A percentile compares a stretch with the other conserved stretches of the same genome.
These are phyloP conservation scores for Blastocystis sp. DNA, from an alignment of 352 stramenopile species.

Conservation along the genomic window DNA sequence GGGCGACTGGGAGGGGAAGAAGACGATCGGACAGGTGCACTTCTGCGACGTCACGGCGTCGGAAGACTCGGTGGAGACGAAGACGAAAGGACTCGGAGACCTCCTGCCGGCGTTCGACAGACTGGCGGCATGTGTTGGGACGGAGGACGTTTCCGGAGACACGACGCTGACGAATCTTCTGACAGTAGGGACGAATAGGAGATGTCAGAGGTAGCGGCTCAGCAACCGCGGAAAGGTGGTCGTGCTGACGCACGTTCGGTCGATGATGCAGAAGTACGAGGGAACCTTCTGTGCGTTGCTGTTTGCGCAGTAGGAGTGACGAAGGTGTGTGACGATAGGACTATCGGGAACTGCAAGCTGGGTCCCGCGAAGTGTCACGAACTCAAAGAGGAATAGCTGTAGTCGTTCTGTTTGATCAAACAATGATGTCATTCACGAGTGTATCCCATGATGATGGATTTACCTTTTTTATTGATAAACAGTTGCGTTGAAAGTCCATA, in stretches of 20 bases:
- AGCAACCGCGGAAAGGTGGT: constrained; percentile 8
- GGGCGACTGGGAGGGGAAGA: neutral
- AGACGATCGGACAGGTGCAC: constrained; percentile 6
- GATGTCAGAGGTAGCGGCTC: neutral
- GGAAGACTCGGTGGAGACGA: neutral
- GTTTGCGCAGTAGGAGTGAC: neutral
- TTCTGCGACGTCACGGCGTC: neutral
- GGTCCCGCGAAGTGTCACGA: neutral
- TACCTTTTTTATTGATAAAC: no score
- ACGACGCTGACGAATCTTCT: neutral
- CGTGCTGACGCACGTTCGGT: neutral
- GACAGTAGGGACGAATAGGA: neutral
- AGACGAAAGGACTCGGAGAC: neutral
- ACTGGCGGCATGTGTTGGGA: neutral
- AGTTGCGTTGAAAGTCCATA: no score
- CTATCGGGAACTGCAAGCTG: constrained; percentile 21
- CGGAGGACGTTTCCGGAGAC: neutral
- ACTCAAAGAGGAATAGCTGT: neutral
- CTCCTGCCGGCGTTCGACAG: neutral
- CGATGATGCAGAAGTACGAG: neutral
- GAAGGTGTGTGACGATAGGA: neutral
- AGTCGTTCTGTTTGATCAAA: no score
- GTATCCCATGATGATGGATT: no score
- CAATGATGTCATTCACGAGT: no score
- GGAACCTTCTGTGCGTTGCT: neutral